Evolutionary conservation across 192 early-diverging fungal species (phyloP), one percentile per base, ranked within the genome.

Genomic region (Chytriomyces hyalinus): DNA sequence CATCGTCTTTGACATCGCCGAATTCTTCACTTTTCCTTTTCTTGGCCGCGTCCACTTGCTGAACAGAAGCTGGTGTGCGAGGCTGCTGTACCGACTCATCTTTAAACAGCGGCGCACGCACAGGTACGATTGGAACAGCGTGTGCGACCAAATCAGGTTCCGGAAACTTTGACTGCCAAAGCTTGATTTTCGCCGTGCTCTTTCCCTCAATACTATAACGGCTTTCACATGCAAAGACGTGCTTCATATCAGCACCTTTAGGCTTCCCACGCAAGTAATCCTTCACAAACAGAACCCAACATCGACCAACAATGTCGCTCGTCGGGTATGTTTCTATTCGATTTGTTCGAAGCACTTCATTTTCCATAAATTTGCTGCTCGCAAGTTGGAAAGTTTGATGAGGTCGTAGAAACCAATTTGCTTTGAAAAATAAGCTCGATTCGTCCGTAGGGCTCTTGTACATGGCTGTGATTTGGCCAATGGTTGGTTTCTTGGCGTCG

Each of bases 341-440:
- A 61, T 79, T 88, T 6, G 88, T 88, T 78, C 89, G 91, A 67
- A 93, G 84, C 3, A 93, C 89, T 69, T 93, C 92, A 8, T 90
- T 87, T 51, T 88, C 84, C 57, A 86, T 85, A 74, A 93, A 93
- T 48, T 81, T 80, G 8, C 81, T 75, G 36, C 76, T 83, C n/a
- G 84, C 85, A 50, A 85, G 86, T 59, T 91, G 86, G 6, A 84
- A 78, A n/a, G 86, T 92, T 81, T 92, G 88, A 61, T 93, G 88
- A 13, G 92, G 91, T 4, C 84, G 85, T 49, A 92, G 84, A 67
- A 85, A 93, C 91, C 89, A 91, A 63, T 80, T 83, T 1, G 85
- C 86, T 46, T 82, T 83, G 62, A 91, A 83, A 9, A 15, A 61
- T 9, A 26, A 9, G 8, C 57, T 51, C 17, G 26, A 57, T 26